Conservation (phyloP, 1,139 yeast genomes). For the Eremothecium coryli region DNA sequence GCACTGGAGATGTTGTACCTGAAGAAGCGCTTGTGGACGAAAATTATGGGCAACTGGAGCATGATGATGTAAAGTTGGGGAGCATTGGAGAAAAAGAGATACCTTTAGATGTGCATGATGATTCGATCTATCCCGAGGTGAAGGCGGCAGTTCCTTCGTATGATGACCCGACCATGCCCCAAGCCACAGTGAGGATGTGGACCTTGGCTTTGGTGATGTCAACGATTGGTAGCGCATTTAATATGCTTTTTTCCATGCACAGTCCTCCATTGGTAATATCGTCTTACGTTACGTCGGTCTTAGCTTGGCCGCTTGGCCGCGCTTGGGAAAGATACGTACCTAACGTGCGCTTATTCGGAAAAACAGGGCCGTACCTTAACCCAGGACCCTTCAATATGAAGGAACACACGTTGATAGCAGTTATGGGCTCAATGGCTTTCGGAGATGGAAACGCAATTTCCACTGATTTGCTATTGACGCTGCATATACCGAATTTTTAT, state of each 20-base stretch:
- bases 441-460: constrained; percentile 55
- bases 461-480: constrained; percentile 50
- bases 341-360: constrained; percentile 37
- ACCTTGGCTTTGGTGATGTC: constrained; percentile 41
- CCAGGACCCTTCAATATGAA: constrained; percentile 57
- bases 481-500: constrained; percentile 34
- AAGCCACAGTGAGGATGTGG: constrained; percentile 59
- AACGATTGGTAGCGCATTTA: constrained; percentile 52
- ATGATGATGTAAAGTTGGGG: not conserved
- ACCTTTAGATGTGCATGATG: constrained; percentile 35
- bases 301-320: constrained; percentile 56
- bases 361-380: constrained; percentile 34
- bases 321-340: constrained; percentile 46
- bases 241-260: constrained; percentile 52
- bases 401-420: constrained; percentile 56
- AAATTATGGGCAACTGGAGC: not conserved
- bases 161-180: constrained; percentile 48
- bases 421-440: constrained; percentile 52
- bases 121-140: constrained; percentile 62
- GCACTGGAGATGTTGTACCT: not conserved
- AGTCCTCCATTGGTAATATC: constrained; percentile 48
- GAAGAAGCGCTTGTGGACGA: not conserved
- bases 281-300: constrained; percentile 47
- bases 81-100: constrained; percentile 10
- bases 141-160: constrained; percentile 59